Base-by-base conservation (phyloP, 805 yeast species). In the Wickerhamomyces silvicola region DNA sequence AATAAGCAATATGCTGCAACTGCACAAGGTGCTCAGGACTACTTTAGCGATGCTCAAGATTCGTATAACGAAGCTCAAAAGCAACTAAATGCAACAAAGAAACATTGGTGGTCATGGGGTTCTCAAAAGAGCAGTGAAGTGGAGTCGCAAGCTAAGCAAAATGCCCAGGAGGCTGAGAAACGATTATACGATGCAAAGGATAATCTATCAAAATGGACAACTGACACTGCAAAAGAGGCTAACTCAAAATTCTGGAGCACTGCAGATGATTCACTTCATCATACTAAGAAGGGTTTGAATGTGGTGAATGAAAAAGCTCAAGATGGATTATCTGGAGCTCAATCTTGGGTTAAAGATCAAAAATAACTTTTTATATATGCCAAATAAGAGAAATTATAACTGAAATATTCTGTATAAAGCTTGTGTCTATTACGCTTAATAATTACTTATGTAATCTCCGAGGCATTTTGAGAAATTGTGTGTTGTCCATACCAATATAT, bases 71-170 rank as follows among this genome's bases (percentile, higher is more conserved):
- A 56, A 22, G 60, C 65, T 17, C 53, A 59, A 45, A 46, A 54
- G 28, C 51, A 60, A 20, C 49, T 61, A 10, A 53, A 55, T 7
- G 42, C 55, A 6, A 45, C 54, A 14, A 46, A 58, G 24, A 45
- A 46, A 15, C 50, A 55, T 14, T 62, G 71, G 69, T 57, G 56
- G 39, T 36, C 48, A 7, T 62, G 65, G 60, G 64, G 68, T 13
- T 48, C 55, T 27, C 45, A 54, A 18, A 56, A 62, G 50, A 50
- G 58, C 28, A 50, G 56, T 30, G 64, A 63, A 24, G 46, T 62
- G 12, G 49, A 53, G 19, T 41, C 33, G 3, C 46, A 50, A 17
- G 59, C 64, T 18, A 52, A 54, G 42, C 42, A 41, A 22, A 42
- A 56, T 22, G 53, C 53, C 24, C 55, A 56, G 13, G 55, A 44